Evolutionary conservation across 148 eudicot species (phyloP), one percentile per base, ranked within the genome.

Genomic region (Amaranthus hypochondriacus): DNA sequence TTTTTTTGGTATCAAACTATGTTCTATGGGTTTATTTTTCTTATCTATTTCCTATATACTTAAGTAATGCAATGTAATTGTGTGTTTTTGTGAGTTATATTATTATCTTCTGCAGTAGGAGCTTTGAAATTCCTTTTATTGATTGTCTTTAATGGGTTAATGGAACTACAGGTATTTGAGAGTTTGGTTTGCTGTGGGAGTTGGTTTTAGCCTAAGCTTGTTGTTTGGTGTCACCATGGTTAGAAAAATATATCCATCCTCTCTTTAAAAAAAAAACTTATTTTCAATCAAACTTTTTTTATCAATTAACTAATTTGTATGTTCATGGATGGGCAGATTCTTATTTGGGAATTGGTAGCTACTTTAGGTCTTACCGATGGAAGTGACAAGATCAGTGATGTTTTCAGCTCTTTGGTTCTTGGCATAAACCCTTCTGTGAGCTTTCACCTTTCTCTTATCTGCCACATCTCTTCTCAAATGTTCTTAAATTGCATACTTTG

Each of bases 121-220:
- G 15, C 10, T 65, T 47, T 74, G 54, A 43, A 53, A 63, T 21
- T 58, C 39, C 8, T 48, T 74, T 44, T 43, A 47, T 42, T 46
- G 55, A 15, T 28, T 47, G 50, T 2, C 73, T 46, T 43, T 47
- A 59, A 52, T 18, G 44, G 67, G 9, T 76, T 47, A 60, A 72
- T 67, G 65, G 39, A 62, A 70, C 11, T 75, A 54, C 84, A 89
- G 98, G 86, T 89, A 56, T 76, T 81, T 87, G 86, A 84, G 81
- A 78, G 78, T 69, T 48, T 93, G 98, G 98, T 93, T 93, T 79
- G 76, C 89, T 4, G 77, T 88, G 66, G 98, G 98, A 54, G 71
- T 82, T 81, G 97, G 96, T 64, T 89, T 93, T 78, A 81, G 89
- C 83, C 76, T 89, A 55, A 74, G 90, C 56, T 77, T 89, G 66